Evolutionary conservation across 176 grass and related monocot genomes (phyloP), one percentile per base, ranked within the genome.

Genomic region (Musa acuminata): DNA sequence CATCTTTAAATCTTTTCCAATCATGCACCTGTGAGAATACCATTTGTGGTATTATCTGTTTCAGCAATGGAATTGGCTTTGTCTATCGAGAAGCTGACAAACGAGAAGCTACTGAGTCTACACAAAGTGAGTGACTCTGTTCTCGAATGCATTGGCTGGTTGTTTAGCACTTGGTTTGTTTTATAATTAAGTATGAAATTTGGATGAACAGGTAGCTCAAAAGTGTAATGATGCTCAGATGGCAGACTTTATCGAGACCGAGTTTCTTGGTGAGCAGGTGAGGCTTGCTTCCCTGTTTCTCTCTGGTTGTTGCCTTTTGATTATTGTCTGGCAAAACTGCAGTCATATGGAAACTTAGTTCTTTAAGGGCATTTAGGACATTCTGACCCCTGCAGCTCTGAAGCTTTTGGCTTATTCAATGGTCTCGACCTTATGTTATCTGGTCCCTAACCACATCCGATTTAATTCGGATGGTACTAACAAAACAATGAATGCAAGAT

Each of bases 41-140:
- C 1, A 13, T 0, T 11, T 54, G 5, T 62, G 2, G 16, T 60
- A 16, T 27, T 27, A 27, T 67, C 3, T 43, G 14, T 89, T 78
- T 80, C 84, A 98, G 94, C 94, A 79, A 98, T 98, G 94, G 94
- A 98, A 60, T 67, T 98, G 69, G 88, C 95, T 75, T 77, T 96
- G 69, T 79, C 92, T 57, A 70, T 96, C 64, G 88, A 96, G 58
- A 96, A 96, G 75, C 64, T 96, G 74, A 85, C 83, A 9, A 96
- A 96, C 50, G 92, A 96, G 78, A 96, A 91, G 82, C 70, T 98
- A 69, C 86, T 91, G 71, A 88, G 72, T 58, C 78, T 98, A 69
- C 90, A 98, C 62, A 27, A 69, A 68, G 95, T 93, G 82, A 89
- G 87, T 80, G 68, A 16, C 64, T 77, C 3, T 66, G 51, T 63